Evolutionary conservation across 345 rosid species (phyloP).

Genomic region (Excoecaria agallocha): DNA sequence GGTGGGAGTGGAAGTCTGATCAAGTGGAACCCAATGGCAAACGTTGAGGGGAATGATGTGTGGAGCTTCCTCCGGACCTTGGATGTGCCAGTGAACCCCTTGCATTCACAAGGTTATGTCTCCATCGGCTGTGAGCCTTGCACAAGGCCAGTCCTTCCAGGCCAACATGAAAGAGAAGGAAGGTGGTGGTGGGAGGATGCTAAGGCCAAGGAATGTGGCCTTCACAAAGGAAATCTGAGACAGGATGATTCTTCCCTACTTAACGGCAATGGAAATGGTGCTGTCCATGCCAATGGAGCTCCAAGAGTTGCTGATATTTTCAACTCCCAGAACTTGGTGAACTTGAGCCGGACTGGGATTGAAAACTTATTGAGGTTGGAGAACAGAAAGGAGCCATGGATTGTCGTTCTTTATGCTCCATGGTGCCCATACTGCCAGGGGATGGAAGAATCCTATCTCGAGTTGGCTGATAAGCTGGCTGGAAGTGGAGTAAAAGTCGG

Average conservation of each 20-base stretch:
- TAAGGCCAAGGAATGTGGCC: constrained; percentile 93
- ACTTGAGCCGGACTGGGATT: constrained; percentile 65
- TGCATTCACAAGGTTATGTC: constrained; percentile 74
- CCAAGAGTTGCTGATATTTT: constrained; percentile 54
- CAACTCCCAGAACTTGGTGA: constrained; percentile 54
- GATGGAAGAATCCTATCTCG: constrained; percentile 72
- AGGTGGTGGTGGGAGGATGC: constrained; percentile 99
- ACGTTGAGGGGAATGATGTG: constrained; percentile 63
- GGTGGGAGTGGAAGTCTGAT: constrained; percentile 88
- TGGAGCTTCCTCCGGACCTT: constrained; percentile 86
- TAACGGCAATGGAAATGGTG: constrained; percentile 42
- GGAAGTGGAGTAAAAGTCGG: constrained; percentile 86
- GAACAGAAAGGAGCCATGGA: constrained; percentile 75
- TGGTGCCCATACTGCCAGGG: constrained; percentile 97
- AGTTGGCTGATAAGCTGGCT: constrained; percentile 69
- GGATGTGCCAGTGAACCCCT: constrained; percentile 78
- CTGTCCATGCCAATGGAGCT: constrained; percentile 30
- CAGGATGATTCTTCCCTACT: constrained; percentile 38
- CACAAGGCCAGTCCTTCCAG: constrained; percentile 89
- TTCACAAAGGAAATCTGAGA: constrained; percentile 82
- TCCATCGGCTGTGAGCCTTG: constrained; percentile 99
- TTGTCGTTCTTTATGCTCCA: constrained; percentile 91
- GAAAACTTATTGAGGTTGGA: constrained; percentile 70
- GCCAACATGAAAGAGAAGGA: constrained; percentile 98
- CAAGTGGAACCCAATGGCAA: constrained; percentile 96